Percentiles rank a stretch among this genome's conserved stretches.
phyloP scores from a whole-genome alignment of 2,329 filamentous ascomycete genomes.

The Aspergillus novofumigatus region DNA sequence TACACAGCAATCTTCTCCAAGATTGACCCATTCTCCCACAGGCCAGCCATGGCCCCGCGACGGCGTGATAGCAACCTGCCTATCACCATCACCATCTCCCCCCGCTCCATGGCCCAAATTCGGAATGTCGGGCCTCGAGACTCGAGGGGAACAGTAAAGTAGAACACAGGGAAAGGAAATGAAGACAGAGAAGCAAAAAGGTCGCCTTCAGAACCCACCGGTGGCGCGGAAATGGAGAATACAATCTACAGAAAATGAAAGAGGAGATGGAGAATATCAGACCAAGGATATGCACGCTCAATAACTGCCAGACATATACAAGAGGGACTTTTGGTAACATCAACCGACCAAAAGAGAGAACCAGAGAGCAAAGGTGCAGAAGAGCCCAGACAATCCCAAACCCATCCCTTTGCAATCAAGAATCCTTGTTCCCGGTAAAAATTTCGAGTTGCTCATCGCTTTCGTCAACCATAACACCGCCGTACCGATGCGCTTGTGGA shows the following conservation, averaged over 20 bases:
- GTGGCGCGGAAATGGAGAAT: constrained; percentile 4
- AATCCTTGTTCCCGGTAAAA: constrained; percentile 14
- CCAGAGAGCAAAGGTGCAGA: constrained; percentile 6
- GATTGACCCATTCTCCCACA: background rate
- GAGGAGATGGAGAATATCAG: constrained; percentile 16
- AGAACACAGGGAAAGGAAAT: constrained; percentile 13
- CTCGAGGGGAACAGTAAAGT: constrained; percentile 6
- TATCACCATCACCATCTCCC: background rate
- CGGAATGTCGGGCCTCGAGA: background rate
- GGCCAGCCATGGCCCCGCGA: background rate
- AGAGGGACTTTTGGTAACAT: constrained; percentile 23
- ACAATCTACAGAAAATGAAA: constrained; percentile 13
- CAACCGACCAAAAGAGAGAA: constrained; percentile 11
- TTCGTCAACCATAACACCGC: constrained; percentile 36
- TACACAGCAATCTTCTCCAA: background rate
- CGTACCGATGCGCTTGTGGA: constrained; percentile 18
- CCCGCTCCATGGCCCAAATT: background rate
- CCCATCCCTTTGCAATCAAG: background rate
- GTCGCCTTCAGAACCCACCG: constrained; percentile 2
- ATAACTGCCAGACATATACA: constrained; percentile 32
- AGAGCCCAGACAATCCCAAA: background rate
- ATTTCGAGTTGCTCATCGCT: constrained; percentile 29
- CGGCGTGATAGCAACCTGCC: background rate
- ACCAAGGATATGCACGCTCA: constrained; percentile 34
- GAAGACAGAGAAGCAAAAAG: background rate